Evolutionary conservation across 805 yeast species (phyloP), one percentile per base, ranked within the genome.

Genomic region (Yueomyces sp.): DNA sequence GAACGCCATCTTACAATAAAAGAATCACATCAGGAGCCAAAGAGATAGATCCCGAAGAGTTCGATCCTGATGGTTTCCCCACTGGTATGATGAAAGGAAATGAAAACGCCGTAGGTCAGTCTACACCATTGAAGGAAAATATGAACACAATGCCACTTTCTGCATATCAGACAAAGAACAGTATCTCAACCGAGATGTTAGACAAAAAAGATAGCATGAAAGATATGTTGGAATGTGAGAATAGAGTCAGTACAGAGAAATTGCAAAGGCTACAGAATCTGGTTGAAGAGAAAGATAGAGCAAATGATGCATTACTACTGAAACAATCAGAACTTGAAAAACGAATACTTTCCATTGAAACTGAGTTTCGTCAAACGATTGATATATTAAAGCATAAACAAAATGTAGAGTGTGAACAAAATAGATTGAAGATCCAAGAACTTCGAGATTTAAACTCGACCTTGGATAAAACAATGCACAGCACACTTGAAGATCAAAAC

Each of bases 341-440:
- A 39, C 42, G 36, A 19, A 42, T 30, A 5, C 43, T 28, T 12
- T 5, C 4, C 36, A 48, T 52, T 12, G 48, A 55, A 27, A 38
- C 48, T 5, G 52, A 51, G 9, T 30, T 30, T 6, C 6, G 9
- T 6, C 6, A 30, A 30, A 9, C 6, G 9, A 30, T 30, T 30
- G 33, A 30, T 6, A 6, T 9, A 9, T 9, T 30, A 6, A 30
- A 30, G 9, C 9, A 30, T 30, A 30, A 30, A 30, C 33, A 30
- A 30, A 30, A 6, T 30, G 33, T 30, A 6, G 33, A 30, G 9
- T 6, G 9, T 30, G 9, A 30, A 6, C 9, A 30, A 6, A 30
- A 6, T 30, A 6, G 9, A 30, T 30, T 30, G 9, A 30, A 9
- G 9, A 30, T 30, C 9, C 9, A 30, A 30, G 9, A 9, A 6